phyloP scores from a whole-genome alignment of 345 rosid genomes.

The Chamaenerion angustifolium region DNA sequence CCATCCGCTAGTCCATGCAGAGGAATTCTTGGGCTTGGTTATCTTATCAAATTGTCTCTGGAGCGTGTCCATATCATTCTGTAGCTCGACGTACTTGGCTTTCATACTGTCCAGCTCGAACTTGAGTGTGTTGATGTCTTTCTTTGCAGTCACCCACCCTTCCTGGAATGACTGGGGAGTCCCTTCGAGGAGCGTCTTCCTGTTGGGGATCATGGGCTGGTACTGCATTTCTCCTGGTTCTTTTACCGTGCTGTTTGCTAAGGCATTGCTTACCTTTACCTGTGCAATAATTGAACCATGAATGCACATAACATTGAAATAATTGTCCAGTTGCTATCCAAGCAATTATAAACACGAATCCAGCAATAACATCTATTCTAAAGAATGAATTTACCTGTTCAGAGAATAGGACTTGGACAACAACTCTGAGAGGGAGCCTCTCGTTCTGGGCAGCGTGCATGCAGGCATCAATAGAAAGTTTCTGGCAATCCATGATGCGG shows the following conservation, averaged over 20 bases:
- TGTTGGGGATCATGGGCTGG: slow-evolving; percentile 65
- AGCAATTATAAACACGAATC: too few species aligned
- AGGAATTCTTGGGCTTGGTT: slow-evolving; percentile 50
- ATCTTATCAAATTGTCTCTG: slow-evolving; percentile 75
- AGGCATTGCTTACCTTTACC: slow-evolving; percentile 72
- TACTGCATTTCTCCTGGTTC: slow-evolving; percentile 42
- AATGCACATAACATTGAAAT: too few species aligned
- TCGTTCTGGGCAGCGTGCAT: slow-evolving; percentile 98
- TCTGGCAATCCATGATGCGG: slow-evolving; percentile 94
- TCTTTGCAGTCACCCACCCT: slow-evolving; percentile 87
- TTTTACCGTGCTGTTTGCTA: slow-evolving; percentile 54
- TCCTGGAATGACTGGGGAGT: slow-evolving; percentile 93
- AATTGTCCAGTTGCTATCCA: too few species aligned
- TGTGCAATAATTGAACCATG: too few species aligned
- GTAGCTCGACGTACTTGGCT: slow-evolving; percentile 74
- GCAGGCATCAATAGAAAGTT: slow-evolving; percentile 91
- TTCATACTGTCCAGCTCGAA: slow-evolving; percentile 84
- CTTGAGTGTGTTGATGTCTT: slow-evolving; percentile 80
- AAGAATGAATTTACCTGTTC: too few species aligned
- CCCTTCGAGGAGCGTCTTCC: slow-evolving; percentile 76
- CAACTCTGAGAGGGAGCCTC: slow-evolving; percentile 75
- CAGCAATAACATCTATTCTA: too few species aligned
- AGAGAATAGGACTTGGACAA: slow-evolving; percentile 89
- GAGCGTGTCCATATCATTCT: slow-evolving; percentile 71
- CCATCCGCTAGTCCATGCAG: slow-evolving; percentile 84